phyloP scores from a whole-genome alignment of 768 basidiomycete species.

The Hemileccinum impolitum region DNA sequence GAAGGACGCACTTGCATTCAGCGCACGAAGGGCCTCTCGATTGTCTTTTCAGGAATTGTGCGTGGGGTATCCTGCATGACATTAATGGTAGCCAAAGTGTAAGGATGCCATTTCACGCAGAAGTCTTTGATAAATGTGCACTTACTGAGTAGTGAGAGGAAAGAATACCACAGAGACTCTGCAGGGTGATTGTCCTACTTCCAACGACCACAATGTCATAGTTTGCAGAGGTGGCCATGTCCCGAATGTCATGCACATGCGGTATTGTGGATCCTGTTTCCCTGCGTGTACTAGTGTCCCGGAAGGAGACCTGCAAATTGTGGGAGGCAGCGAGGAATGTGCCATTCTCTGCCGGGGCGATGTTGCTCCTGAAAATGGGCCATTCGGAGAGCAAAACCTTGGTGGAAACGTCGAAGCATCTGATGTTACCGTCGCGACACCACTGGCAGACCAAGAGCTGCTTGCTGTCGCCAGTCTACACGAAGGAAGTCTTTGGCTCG shows the following conservation, averaged over 20 bases:
- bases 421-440: not conserved
- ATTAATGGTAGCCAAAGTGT: not conserved
- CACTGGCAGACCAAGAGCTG: no score
- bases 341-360: not conserved
- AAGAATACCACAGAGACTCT: not conserved
- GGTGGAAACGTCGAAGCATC: not conserved
- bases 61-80: no score
- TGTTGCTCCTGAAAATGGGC: not conserved
- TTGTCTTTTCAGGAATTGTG: no score
- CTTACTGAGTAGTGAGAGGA: not conserved
- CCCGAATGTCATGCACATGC: not conserved
- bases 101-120: not conserved
- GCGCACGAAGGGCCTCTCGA: slow-evolving; percentile 1
- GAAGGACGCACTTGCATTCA: not conserved
- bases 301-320: not conserved
- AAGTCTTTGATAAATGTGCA: not conserved
- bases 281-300: slow-evolving; percentile 4
- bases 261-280: not conserved
- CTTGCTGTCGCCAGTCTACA: no score
- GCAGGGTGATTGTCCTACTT: not conserved
- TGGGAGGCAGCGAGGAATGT: not conserved
- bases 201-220: slow-evolving; percentile 1
- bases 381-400: not conserved
- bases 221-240: slow-evolving; percentile 4
- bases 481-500: no score